These are phyloP conservation scores for Dendrocalamus latiflorus DNA, from an alignment of 202 grass and related monocot genomes.

Conservation along the genomic window DNA sequence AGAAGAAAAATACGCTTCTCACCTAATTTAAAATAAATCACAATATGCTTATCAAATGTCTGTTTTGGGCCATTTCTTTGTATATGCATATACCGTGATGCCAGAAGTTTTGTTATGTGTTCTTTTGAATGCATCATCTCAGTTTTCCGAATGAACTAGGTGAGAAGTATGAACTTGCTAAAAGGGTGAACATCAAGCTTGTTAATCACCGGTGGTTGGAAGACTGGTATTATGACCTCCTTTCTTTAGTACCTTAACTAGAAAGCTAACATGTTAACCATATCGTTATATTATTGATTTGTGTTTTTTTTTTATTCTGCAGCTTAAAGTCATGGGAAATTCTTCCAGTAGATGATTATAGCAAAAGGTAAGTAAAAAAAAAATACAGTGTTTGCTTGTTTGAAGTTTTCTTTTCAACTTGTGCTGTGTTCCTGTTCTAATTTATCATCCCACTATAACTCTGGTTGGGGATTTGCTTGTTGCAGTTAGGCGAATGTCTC, in stretches of 20 bases:
- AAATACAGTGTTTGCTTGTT: too few species aligned
- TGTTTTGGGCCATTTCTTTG: neutral
- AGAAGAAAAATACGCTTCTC: neutral
- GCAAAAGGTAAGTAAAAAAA: too few species aligned
- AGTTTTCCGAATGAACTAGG: slow-evolving; percentile 37
- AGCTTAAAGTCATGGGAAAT: slow-evolving; percentile 90
- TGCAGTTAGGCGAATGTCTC: too few species aligned
- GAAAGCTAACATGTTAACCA: neutral
- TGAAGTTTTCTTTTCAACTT: too few species aligned
- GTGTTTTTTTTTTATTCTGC: slow-evolving; percentile 8
- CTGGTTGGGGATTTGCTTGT: too few species aligned
- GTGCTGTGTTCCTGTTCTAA: too few species aligned
- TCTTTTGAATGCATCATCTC: neutral
- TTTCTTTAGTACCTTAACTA: neutral
- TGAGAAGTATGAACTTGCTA: slow-evolving; percentile 82
- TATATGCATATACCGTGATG: neutral
- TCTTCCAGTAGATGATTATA: too few species aligned
- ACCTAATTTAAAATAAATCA: slow-evolving; percentile 2
- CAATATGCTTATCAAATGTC: neutral
- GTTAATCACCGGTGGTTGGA: slow-evolving; percentile 83
- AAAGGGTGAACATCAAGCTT: slow-evolving; percentile 72
- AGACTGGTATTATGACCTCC: slow-evolving; percentile 53
- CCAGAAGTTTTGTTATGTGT: slow-evolving; percentile 4
- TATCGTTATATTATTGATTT: neutral
- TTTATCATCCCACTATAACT: too few species aligned